A percentile compares a stretch with the other conserved stretches of the same genome.
Evolutionary conservation across 306 rosid species (phyloP).

Genomic region (Rosa lucieae): DNA sequence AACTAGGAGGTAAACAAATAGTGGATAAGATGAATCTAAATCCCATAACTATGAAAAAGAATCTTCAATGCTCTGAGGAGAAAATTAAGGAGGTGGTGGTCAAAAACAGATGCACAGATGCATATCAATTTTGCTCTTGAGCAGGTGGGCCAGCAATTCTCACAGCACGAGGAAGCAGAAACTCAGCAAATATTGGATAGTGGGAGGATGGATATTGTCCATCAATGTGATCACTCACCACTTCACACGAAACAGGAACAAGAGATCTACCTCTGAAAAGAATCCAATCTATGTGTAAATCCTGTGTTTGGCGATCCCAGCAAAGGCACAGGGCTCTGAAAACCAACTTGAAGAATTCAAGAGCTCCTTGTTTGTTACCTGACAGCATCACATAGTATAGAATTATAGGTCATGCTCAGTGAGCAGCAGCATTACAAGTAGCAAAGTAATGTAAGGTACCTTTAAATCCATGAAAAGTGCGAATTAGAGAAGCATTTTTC

Average conservation of each 20-base stretch:
- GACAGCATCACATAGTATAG: conserved; percentile 21
- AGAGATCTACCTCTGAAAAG: conserved; percentile 96
- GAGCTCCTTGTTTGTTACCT: conserved; percentile 97
- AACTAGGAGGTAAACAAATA: neutral
- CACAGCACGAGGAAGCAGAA: conserved; percentile 93
- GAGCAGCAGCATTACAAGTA: conserved; percentile 18
- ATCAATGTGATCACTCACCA: conserved; percentile 78
- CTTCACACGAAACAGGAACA: conserved; percentile 89
- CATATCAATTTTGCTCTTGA: conserved; percentile 51
- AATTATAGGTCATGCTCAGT: conserved; percentile 14
- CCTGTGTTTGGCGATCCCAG: conserved; percentile 99
- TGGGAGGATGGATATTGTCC: conserved; percentile 93
- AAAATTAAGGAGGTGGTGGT: neutral
- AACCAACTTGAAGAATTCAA: conserved; percentile 82
- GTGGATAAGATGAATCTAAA: conserved; percentile 4
- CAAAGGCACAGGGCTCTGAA: conserved; percentile 95
- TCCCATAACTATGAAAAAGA: neutral
- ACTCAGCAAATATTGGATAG: conserved; percentile 85
- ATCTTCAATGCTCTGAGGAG: neutral
- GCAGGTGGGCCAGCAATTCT: conserved; percentile 66
- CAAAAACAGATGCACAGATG: conserved; percentile 8
- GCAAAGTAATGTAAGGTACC: conserved; percentile 43
- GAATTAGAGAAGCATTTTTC: conserved; percentile 79
- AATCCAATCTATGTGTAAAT: conserved; percentile 95
- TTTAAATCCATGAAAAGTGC: conserved; percentile 95